Percentiles rank a stretch among this genome's conserved stretches.
Conservation (phyloP, 805 yeast species). For the Ogataea kodamae region DNA sequence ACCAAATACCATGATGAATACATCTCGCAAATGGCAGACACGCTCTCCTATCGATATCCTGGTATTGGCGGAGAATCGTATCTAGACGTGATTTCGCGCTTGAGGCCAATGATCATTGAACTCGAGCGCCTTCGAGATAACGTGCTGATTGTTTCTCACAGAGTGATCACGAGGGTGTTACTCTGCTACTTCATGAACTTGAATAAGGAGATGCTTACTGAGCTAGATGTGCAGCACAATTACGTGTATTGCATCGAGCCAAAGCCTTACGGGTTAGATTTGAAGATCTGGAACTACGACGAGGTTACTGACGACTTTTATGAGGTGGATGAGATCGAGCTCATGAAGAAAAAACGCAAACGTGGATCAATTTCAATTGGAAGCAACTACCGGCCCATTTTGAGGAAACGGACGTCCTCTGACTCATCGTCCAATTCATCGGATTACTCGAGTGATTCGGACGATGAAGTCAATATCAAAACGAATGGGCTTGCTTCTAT, state of each 20-base stretch:
- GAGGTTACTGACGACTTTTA: constrained; percentile 34
- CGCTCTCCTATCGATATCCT: constrained; percentile 33
- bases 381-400: constrained; percentile 20
- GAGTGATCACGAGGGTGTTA: constrained; percentile 35
- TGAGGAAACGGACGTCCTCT: constrained; percentile 15
- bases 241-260: constrained; percentile 37
- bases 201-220: constrained; percentile 36
- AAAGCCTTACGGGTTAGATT: constrained; percentile 37
- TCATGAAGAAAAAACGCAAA: constrained; percentile 33
- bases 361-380: constrained; percentile 28
- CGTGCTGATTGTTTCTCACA: constrained; percentile 34
- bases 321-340: constrained; percentile 37
- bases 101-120: constrained; percentile 36
- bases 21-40: constrained; percentile 29
- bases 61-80: constrained; percentile 39
- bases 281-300: constrained; percentile 37
- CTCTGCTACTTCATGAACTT: constrained; percentile 37
- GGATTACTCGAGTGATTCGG: constrained; percentile 16
- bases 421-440: constrained; percentile 13
- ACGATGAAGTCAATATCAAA: constrained; percentile 14
- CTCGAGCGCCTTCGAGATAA: constrained; percentile 35
- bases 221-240: constrained; percentile 36
- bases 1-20: constrained; percentile 27
- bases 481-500: neutral
- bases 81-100: constrained; percentile 34